Percentiles rank a stretch among this genome's conserved stretches.
Conservation (phyloP, 1,139 yeast genomes). For the Zygosaccharomyces sapae region DNA sequence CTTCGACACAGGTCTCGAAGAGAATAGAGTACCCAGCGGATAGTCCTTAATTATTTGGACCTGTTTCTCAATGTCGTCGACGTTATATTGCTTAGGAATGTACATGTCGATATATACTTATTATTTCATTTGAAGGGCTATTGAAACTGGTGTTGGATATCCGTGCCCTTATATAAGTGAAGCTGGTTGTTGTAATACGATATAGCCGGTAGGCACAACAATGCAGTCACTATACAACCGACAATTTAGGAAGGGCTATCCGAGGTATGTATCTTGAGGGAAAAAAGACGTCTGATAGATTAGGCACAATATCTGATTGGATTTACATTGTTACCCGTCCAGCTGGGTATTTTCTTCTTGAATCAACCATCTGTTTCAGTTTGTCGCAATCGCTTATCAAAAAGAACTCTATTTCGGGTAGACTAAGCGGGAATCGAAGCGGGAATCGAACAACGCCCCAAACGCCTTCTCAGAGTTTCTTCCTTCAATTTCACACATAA, state of each 20-base stretch:
- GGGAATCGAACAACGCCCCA: too few species aligned
- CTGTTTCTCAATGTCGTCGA: constrained; percentile 15
- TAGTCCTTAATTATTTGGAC: constrained; percentile 13
- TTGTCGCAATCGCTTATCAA: background rate
- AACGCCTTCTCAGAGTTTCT: too few species aligned
- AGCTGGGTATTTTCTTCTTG: background rate
- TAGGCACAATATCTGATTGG: background rate
- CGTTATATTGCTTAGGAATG: constrained; percentile 15
- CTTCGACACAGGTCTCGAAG: constrained; percentile 1
- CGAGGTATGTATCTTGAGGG: background rate
- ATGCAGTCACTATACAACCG: background rate
- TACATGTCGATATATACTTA: constrained; percentile 12
- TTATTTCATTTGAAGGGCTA: background rate
- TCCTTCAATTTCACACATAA: background rate
- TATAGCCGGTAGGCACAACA: background rate
- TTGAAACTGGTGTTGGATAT: background rate
- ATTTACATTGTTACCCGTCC: background rate
- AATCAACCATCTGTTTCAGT: background rate
- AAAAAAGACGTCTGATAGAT: background rate
- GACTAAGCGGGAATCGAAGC: background rate
- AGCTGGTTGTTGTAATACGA: background rate
- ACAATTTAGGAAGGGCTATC: background rate
- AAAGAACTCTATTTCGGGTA: too few species aligned
- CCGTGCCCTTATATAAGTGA: background rate
- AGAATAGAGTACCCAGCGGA: constrained; percentile 20